Evolutionary conservation across 768 basidiomycete species (phyloP).

Genomic region (Saitozyma podzolica): DNA sequence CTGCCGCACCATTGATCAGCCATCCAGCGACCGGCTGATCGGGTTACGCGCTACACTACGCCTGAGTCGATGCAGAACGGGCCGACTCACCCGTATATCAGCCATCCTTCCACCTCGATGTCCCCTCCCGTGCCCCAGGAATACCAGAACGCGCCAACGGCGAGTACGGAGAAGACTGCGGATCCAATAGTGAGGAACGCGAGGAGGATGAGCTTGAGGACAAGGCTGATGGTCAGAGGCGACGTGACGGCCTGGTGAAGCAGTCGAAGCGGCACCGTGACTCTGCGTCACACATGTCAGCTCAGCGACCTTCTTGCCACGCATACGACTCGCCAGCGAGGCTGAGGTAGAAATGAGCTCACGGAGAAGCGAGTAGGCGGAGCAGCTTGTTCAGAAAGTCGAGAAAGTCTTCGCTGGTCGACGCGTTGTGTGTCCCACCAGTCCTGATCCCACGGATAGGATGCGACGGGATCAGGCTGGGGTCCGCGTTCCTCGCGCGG

Average conservation of each 20-base stretch:
- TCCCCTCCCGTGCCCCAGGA: conserved; percentile 42
- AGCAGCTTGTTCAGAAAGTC: conserved; percentile 24
- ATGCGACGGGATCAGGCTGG: conserved; percentile 11
- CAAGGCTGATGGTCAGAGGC: conserved; percentile 43
- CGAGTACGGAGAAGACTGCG: conserved; percentile 40
- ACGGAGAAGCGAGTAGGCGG: conserved; percentile 20
- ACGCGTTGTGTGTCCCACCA: background rate
- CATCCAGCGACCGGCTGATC: too few relatives aligned
- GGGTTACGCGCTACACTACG: too few relatives aligned
- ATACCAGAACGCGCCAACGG: conserved; percentile 48
- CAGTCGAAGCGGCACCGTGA: conserved; percentile 35
- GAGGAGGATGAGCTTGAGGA: conserved; percentile 39
- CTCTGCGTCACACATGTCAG: conserved; percentile 12
- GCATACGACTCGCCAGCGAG: too few relatives aligned
- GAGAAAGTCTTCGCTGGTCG: conserved; percentile 21
- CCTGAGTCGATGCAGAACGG: too few relatives aligned
- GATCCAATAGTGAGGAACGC: conserved; percentile 34
- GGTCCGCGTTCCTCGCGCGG: conserved; percentile 10
- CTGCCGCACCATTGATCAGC: conserved; percentile 13
- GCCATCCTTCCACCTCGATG: conserved; percentile 50
- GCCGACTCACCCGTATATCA: conserved; percentile 45
- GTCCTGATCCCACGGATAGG: background rate
- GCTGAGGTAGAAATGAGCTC: background rate
- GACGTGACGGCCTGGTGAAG: conserved; percentile 39
- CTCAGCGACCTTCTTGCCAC: background rate